Conservation (phyloP, 2,329 filamentous ascomycete species). For the Neophaeococcomyces aloes region DNA sequence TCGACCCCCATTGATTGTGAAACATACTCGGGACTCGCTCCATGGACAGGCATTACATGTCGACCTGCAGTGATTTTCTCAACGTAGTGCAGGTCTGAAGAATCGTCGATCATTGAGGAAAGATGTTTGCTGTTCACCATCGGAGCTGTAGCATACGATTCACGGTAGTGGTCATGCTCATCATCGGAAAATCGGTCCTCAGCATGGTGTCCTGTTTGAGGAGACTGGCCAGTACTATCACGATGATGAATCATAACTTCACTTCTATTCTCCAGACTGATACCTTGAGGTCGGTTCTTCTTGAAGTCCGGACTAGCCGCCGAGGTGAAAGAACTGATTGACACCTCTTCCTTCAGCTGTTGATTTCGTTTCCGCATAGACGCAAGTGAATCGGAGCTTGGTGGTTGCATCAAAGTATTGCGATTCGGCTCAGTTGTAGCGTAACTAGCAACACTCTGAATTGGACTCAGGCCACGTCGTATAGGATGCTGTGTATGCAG, state of each 20-base stretch:
- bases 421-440: conserved; percentile 54
- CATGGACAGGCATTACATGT: conserved; percentile 58
- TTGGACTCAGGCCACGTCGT: conserved; percentile 68
- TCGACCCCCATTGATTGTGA: conserved; percentile 65
- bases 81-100: conserved; percentile 43
- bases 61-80: conserved; percentile 55
- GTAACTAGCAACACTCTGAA: conserved; percentile 85
- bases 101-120: conserved; percentile 46
- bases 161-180: conserved; percentile 33
- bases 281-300: conserved; percentile 44
- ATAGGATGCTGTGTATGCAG: conserved; percentile 55
- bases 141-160: conserved; percentile 41
- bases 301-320: conserved; percentile 45
- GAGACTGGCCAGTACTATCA: not conserved
- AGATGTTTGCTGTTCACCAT: conserved; percentile 43
- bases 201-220: not conserved
- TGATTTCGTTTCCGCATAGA: conserved; percentile 42
- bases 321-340: conserved; percentile 49
- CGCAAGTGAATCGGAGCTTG: conserved; percentile 47
- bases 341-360: conserved; percentile 30
- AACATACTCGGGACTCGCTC: conserved; percentile 65
- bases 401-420: conserved; percentile 44
- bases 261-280: conserved; percentile 41
- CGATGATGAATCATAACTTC: conserved; percentile 39
- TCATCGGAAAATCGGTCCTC: conserved; percentile 24